phyloP scores from a whole-genome alignment of 2,329 filamentous ascomycete genomes.

The Xylaria sp. region DNA sequence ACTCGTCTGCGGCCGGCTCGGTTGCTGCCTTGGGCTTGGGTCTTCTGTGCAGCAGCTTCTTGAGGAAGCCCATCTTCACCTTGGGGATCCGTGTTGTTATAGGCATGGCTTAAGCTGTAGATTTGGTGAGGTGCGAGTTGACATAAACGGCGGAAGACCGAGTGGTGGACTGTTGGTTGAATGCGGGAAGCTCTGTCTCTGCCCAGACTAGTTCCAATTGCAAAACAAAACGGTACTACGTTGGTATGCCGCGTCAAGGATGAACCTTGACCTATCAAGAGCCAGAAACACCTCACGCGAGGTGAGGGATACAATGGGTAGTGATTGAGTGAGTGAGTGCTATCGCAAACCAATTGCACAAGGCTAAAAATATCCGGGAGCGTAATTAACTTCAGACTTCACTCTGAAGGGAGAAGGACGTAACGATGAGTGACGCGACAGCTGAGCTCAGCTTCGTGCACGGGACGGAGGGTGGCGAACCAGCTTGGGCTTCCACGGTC shows the following conservation, averaged over 20 bases:
- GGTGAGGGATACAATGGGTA: neutral
- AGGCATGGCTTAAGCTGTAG: conserved; percentile 23
- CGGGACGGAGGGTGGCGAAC: conserved; percentile 2
- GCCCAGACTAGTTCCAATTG: neutral
- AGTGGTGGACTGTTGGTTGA: neutral
- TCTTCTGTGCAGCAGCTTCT: conserved; percentile 42
- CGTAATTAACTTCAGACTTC: neutral
- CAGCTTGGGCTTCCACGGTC: conserved; percentile 7
- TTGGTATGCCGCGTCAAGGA: conserved; percentile 1
- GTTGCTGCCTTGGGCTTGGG: conserved; percentile 12
- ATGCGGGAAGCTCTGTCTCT: neutral
- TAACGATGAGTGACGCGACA: conserved; percentile 16
- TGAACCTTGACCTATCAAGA: neutral
- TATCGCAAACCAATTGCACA: conserved; percentile 8
- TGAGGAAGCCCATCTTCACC: conserved; percentile 44
- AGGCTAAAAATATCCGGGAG: neutral
- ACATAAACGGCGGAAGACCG: neutral
- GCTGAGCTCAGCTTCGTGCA: conserved; percentile 34
- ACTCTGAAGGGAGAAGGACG: neutral
- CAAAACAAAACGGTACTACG: conserved; percentile 6
- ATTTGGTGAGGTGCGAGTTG: conserved; percentile 15
- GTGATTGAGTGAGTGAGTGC: neutral
- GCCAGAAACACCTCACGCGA: conserved; percentile 2
- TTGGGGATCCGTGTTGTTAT: conserved; percentile 41
- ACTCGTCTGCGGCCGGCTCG: conserved; percentile 13